These are phyloP conservation scores for Penicillium macrosclerotiorum DNA, from an alignment of 495 filamentous ascomycete genomes.

Conservation along the genomic window DNA sequence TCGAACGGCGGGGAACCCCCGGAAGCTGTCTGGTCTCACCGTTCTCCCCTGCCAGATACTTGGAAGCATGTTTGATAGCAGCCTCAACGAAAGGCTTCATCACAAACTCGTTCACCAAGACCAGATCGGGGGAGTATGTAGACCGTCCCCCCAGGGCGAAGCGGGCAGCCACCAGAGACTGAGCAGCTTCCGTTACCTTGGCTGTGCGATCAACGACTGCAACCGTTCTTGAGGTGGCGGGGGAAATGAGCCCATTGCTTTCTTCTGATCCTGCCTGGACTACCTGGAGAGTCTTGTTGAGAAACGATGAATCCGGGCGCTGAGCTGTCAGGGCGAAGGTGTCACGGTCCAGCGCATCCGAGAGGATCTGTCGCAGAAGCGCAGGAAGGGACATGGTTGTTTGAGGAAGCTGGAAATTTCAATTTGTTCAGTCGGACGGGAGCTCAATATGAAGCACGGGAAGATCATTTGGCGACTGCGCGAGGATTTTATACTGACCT, in stretches of 20 bases:
- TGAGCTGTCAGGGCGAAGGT: constrained; percentile 36
- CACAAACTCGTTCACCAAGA: constrained; percentile 55
- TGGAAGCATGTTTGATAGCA: constrained; percentile 34
- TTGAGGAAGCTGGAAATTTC: constrained; percentile 31
- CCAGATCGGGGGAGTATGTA: constrained; percentile 52
- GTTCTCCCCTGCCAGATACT: constrained; percentile 31
- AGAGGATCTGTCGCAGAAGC: constrained; percentile 40
- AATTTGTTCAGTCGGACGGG: too few species aligned
- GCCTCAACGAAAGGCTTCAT: constrained; percentile 50
- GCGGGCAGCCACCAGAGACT: constrained; percentile 44
- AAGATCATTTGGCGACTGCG: too few species aligned
- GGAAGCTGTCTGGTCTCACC: constrained; percentile 20
- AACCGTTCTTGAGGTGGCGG: constrained; percentile 29
- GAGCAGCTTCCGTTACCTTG: constrained; percentile 43
- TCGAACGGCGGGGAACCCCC: constrained; percentile 13
- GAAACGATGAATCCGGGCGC: constrained; percentile 20
- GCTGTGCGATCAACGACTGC: constrained; percentile 55
- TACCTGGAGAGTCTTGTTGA: constrained; percentile 16
- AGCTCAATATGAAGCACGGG: too few species aligned
- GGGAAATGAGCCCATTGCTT: constrained; percentile 27
- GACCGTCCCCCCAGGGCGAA: constrained; percentile 50
- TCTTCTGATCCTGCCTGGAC: constrained; percentile 14
- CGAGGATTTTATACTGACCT: constrained; percentile 43
- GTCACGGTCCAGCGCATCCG: constrained; percentile 40
- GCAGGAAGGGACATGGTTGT: constrained; percentile 29